phyloP scores from a whole-genome alignment of 2,329 filamentous ascomycete species.

The Exophiala xenobiotica region DNA sequence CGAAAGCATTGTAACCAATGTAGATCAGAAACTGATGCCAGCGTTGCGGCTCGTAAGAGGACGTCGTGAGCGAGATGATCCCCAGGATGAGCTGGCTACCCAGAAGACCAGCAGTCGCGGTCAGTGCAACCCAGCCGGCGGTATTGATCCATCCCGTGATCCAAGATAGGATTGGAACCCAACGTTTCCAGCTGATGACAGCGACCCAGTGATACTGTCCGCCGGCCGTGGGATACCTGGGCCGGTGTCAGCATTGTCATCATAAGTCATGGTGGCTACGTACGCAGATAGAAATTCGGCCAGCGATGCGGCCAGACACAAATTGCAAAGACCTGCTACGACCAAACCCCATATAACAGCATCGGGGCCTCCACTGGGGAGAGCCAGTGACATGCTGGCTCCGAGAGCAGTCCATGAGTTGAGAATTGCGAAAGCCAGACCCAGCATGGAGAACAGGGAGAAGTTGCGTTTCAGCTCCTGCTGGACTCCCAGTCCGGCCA shows the following conservation, averaged over 20 bases:
- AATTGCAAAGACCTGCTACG: constrained; percentile 65
- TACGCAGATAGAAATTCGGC: constrained; percentile 69
- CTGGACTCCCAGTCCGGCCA: constrained; percentile 58
- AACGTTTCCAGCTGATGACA: constrained; percentile 58
- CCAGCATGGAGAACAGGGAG: constrained; percentile 59
- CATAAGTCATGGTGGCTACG: neutral
- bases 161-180: constrained; percentile 62
- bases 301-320: constrained; percentile 67
- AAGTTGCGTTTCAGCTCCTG: constrained; percentile 60
- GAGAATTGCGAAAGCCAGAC: constrained; percentile 62
- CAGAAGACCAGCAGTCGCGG: constrained; percentile 66
- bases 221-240: constrained; percentile 32
- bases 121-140: constrained; percentile 51
- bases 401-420: constrained; percentile 65
- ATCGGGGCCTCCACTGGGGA: constrained; percentile 69
- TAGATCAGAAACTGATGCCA: constrained; percentile 77
- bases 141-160: constrained; percentile 62
- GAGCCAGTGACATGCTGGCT: constrained; percentile 57
- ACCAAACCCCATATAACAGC: constrained; percentile 70
- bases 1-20: constrained; percentile 60
- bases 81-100: constrained; percentile 67
- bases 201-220: constrained; percentile 72
- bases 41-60: constrained; percentile 55
- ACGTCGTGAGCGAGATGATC: constrained; percentile 61
- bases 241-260: neutral